Percentiles rank a stretch among this genome's conserved stretches.
phyloP scores from a whole-genome alignment of 768 basidiomycete genomes.

The Chalciporus pseudorubinellus region DNA sequence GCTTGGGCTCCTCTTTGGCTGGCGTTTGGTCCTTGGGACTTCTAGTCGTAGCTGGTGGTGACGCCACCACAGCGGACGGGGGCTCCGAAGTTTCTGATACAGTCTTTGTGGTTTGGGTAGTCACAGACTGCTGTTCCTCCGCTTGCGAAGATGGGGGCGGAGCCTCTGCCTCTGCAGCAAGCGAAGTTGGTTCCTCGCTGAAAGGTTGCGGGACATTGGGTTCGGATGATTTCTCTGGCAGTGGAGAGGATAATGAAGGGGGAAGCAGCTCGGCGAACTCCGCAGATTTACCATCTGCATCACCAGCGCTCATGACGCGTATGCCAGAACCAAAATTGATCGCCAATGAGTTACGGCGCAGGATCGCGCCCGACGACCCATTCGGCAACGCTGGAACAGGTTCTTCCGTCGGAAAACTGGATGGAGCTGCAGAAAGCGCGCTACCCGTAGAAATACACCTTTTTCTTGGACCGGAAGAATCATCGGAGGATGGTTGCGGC shows the following conservation, averaged over 20 bases:
- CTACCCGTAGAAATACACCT: slow-evolving; percentile 29
- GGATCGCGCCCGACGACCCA: background rate
- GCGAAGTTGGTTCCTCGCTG: background rate
- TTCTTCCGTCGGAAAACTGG: slow-evolving; percentile 15
- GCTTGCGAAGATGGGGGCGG: background rate
- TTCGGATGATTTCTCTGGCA: slow-evolving; percentile 12
- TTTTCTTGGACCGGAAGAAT: slow-evolving; percentile 25
- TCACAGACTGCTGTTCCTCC: slow-evolving; percentile 3
- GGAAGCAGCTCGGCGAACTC: slow-evolving; percentile 5
- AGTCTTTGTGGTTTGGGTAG: background rate
- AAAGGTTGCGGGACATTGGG: background rate
- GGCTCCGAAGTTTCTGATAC: slow-evolving; percentile 1
- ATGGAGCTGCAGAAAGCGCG: slow-evolving; percentile 13
- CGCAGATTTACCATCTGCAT: background rate
- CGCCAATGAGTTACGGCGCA: slow-evolving; percentile 32
- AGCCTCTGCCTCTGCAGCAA: background rate
- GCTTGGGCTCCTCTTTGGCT: slow-evolving; percentile 2
- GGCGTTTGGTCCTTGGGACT: background rate
- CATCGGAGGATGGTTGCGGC: slow-evolving; percentile 12
- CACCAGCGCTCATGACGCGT: slow-evolving; percentile 19
- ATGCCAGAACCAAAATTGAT: slow-evolving; percentile 20
- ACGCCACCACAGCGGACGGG: background rate
- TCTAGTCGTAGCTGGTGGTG: background rate
- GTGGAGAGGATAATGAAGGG: slow-evolving; percentile 1
- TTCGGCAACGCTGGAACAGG: slow-evolving; percentile 28